phyloP scores from a whole-genome alignment of 1,284 basidiomycete species.

The Ceraceosorus guamensis region DNA sequence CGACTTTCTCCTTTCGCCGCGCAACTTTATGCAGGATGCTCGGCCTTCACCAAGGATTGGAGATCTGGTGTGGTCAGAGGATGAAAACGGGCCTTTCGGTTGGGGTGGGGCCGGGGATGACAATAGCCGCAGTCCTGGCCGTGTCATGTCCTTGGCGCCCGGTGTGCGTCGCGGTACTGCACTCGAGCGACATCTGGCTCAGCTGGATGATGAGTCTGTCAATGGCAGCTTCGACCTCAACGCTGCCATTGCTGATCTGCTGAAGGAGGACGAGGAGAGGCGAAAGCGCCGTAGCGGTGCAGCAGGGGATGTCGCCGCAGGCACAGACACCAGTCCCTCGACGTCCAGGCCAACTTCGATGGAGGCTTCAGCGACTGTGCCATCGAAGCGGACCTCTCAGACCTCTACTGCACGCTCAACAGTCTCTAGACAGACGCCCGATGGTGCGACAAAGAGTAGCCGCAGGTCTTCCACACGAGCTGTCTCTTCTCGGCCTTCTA shows the following conservation, averaged over 20 bases:
- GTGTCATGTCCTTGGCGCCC: neutral
- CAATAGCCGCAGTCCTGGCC: neutral
- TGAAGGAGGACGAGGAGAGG: conserved; percentile 30
- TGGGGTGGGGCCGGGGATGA: neutral
- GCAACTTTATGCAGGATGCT: neutral
- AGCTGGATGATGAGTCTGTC: neutral
- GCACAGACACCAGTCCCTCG: neutral
- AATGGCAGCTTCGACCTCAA: conserved; percentile 32
- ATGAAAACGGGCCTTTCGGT: conserved; percentile 37
- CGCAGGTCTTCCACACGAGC: neutral
- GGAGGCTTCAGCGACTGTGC: no score
- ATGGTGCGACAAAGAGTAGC: neutral
- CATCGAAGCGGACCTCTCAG: no score
- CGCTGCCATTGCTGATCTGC: conserved; percentile 37
- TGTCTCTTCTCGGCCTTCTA: no score
- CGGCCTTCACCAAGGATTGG: conserved; percentile 26
- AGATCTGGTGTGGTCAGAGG: conserved; percentile 36
- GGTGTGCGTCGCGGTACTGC: neutral
- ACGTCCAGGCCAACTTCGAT: neutral
- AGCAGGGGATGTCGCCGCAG: neutral
- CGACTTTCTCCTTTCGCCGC: neutral
- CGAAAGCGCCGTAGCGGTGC: conserved; percentile 12
- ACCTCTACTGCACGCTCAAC: no score
- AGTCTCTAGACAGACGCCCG: neutral
- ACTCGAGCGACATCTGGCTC: neutral